These are phyloP conservation scores for Phylloporus arenicola DNA, from an alignment of 768 basidiomycete species.

Conservation along the genomic window DNA sequence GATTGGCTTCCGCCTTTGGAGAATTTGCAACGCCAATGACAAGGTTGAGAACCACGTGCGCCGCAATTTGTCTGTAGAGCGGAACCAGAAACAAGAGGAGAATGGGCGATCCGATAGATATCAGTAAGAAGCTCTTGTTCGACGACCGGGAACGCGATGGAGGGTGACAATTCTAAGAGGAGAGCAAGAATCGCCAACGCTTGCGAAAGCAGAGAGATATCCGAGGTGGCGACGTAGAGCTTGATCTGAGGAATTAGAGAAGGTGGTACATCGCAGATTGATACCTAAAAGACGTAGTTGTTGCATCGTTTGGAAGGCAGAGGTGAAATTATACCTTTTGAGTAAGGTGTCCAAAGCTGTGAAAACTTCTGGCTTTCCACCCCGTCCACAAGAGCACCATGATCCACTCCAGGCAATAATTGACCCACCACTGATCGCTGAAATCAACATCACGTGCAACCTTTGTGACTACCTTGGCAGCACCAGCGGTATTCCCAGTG, in stretches of 20 bases:
- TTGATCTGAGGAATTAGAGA: slow-evolving; percentile 70
- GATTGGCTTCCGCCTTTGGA: slow-evolving; percentile 47
- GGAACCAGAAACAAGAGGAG: slow-evolving; percentile 69
- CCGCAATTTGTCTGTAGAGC: slow-evolving; percentile 79
- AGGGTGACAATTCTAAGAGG: slow-evolving; percentile 63
- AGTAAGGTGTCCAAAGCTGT: slow-evolving; percentile 68
- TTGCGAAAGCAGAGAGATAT: slow-evolving; percentile 75
- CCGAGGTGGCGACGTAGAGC: slow-evolving; percentile 65
- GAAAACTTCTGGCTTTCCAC: slow-evolving; percentile 78
- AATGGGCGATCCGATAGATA: slow-evolving; percentile 68
- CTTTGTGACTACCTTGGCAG: slow-evolving; percentile 75
- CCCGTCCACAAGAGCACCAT: slow-evolving; percentile 64
- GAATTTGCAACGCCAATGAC: slow-evolving; percentile 63
- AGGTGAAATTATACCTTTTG: slow-evolving; percentile 44
- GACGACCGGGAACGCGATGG: slow-evolving; percentile 66
- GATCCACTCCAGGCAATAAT: slow-evolving; percentile 72
- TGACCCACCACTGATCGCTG: slow-evolving; percentile 76
- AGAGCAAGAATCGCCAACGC: slow-evolving; percentile 61
- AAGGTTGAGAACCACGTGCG: slow-evolving; percentile 74
- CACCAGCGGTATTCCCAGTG: slow-evolving; percentile 65
- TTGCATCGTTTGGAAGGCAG: not conserved
- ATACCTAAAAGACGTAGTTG: slow-evolving; percentile 33
- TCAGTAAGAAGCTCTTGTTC: slow-evolving; percentile 63
- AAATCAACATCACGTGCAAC: slow-evolving; percentile 74
- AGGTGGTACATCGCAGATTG: slow-evolving; percentile 46